Base-by-base conservation (phyloP, 2,329 filamentous ascomycete genomes). In the Fusarium algeriense region DNA sequence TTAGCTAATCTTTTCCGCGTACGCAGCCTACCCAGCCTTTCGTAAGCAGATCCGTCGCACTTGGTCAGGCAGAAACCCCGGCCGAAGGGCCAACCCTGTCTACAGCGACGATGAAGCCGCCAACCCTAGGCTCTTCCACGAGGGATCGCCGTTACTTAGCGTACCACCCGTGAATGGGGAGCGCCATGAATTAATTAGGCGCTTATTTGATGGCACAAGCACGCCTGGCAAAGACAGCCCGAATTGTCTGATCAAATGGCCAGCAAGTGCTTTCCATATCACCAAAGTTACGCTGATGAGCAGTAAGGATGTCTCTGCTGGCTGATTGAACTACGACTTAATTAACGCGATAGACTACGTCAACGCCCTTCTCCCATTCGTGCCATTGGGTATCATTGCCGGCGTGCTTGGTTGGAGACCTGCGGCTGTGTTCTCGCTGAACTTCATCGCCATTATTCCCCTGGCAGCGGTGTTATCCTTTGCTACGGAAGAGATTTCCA, bases 371-470 rank as follows among this genome's bases (percentile, higher is more conserved):
- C 90, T 96, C 70, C 84, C 93, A 68, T 90, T 91, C 76, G 92
- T 94, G 19, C 92, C 92, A 14, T 79, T 93, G 44, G 92, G 92
- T 68, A 92, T 95, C 67, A 76, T 90, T 57, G 89, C 92, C 62
- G 92, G 91, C 64, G 81, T 83, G 15, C 74, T 88, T 63, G 82
- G 84, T 48, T 92, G 91, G 90, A 85, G 86, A 75, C 86, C 92
- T 2, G 88, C 89, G 9, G 86, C 88, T 60, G 87, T 93, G 72
- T 95, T 95, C 80, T 84, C 89, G 52, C 86, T 94, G 79, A 95
- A 94, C 83, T 94, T 94, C 83, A 87, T 94, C 73, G 92, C 92
- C 75, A 93, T 94, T 73, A 90, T 94, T 69, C 92, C 92, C 8
- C 85, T 94, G 38, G 92, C 92, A 15, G 88, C 91, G 26, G 86